phyloP scores from a whole-genome alignment of 176 grass and related monocot genomes.

The Leersia perrieri region DNA sequence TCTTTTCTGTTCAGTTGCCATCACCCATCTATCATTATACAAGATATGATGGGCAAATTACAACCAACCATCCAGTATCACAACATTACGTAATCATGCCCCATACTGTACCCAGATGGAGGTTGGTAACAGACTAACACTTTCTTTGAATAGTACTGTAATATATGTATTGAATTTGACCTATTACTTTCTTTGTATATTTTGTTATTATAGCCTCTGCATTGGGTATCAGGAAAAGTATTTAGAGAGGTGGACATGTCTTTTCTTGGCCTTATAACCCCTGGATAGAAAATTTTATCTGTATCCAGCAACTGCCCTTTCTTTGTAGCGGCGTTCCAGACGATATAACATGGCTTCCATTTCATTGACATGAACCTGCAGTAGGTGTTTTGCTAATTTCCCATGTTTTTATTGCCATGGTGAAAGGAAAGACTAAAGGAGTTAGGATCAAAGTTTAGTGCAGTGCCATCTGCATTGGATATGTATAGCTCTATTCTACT shows the following conservation, averaged over 20 bases:
- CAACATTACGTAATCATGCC: conserved; percentile 7
- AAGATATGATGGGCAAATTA: conserved; percentile 39
- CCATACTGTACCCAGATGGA: conserved; percentile 32
- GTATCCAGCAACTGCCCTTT: conserved; percentile 12
- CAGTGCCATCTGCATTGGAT: neutral
- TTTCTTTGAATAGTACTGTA: neutral
- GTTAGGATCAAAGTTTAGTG: neutral
- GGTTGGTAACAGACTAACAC: neutral
- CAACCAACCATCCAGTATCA: conserved; percentile 13
- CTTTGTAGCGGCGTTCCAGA: neutral
- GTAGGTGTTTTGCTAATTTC: neutral
- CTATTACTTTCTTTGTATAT: neutral
- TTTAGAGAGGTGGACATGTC: neutral
- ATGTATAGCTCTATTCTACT: neutral
- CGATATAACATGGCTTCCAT: neutral
- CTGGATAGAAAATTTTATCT: neutral
- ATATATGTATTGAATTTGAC: conserved; percentile 7
- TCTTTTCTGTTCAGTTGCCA: conserved; percentile 22
- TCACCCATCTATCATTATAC: conserved; percentile 24
- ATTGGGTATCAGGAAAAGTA: neutral
- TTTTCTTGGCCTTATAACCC: neutral
- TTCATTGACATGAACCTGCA: neutral
- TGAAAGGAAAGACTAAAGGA: neutral
- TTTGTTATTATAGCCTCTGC: neutral
- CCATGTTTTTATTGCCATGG: neutral